Evolutionary conservation across 257 asterid species (phyloP).

Genomic region (Ballota nigra): DNA sequence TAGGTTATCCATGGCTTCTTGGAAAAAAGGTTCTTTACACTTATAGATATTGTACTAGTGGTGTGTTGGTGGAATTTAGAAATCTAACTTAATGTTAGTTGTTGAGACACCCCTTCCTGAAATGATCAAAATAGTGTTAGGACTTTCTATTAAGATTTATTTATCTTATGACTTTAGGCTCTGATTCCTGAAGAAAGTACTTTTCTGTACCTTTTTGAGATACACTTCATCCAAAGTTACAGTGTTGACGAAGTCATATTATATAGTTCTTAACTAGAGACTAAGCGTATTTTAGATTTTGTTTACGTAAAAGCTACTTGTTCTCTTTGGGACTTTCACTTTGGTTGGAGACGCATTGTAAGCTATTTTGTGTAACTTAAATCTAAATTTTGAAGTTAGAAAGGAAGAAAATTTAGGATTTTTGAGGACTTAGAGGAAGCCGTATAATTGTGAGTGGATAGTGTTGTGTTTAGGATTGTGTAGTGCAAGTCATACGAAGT

Average conservation of each 20-base stretch:
- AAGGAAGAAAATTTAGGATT: not conserved
- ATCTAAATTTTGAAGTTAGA: not conserved
- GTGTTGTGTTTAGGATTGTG: not conserved
- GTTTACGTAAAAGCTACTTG: not conserved
- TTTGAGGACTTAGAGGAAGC: not conserved
- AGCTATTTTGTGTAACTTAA: not conserved
- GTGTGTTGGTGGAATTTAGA: not conserved
- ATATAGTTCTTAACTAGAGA: not conserved
- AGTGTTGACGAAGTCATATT: not conserved
- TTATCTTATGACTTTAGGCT: not conserved
- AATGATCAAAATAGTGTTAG: not conserved
- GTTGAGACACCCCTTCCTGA: not conserved
- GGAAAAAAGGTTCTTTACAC: not conserved
- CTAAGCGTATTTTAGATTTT: not conserved
- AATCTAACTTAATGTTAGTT: slow-evolving; percentile 2
- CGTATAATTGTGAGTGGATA: not conserved
- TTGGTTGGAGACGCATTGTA: not conserved
- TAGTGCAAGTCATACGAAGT: not conserved
- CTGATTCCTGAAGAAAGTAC: not conserved
- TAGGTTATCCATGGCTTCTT: not conserved
- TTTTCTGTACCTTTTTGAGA: not conserved
- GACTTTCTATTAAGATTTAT: not conserved
- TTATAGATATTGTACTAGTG: not conserved
- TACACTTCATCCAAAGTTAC: not conserved
- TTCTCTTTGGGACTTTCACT: not conserved